Base-by-base conservation (phyloP, 441 rosid genomes). In the Gossypium lobatum region DNA sequence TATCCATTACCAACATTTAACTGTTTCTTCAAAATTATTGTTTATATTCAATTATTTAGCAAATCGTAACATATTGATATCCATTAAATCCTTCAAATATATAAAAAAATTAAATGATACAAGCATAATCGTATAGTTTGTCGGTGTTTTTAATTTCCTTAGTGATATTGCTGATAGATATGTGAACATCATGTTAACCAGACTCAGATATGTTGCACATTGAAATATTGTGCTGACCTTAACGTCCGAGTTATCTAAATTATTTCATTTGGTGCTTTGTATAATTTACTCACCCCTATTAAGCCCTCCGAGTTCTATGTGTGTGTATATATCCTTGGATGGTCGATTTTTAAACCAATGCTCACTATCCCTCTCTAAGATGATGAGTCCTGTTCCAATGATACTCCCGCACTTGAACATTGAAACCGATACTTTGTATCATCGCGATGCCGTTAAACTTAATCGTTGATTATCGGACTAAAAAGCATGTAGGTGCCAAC, bases 221-320 rank as follows among this genome's bases (percentile, higher is more conserved):
- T 85, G 86, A 88, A 89, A 79, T 1, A 82, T 87, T 2, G 83
- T 86, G 34, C 85, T 86, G 16, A 87, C 93, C 37, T 63, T 87
- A 62, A 91, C 76, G 3, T 87, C 93, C 1, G 93, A 89, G 76
- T 75, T 87, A 42, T 89, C 81, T 20, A 89, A 86, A 23, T 71
- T 87, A 85, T 83, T 57, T 83, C 87, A 18, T 89, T 87, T 0
- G 91, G 93, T 21, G 87, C 88, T 39, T 79, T 87, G 60, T 87
- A 87, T 73, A 89, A 87, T 78, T 87, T 89, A 73, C 78, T 84
- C 53, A 67, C 87, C 3, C 67, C 72, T 28, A 82, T 88, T 61
- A 71, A 54, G 64, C 1, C 86, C 91, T 67, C 75, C 82, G 26
- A 88, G 89, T 25, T 84, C 79, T 72, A 76, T 89, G 82, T 23